phyloP scores from a whole-genome alignment of 2,329 filamentous ascomycete genomes.

The Drechmeria coniospora region DNA sequence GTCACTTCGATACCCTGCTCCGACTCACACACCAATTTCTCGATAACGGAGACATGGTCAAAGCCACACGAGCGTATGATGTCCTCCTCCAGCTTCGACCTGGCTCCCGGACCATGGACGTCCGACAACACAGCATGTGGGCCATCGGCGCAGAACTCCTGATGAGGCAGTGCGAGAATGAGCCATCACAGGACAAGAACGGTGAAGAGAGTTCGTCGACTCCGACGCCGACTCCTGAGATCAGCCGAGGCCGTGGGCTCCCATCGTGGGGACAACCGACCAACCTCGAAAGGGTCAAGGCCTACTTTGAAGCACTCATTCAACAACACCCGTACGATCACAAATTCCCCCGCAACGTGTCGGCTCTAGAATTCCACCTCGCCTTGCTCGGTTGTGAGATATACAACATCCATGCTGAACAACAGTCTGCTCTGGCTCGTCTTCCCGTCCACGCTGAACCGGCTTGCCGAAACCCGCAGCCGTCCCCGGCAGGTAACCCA shows the following conservation, averaged over 20 bases:
- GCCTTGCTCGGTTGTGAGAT: constrained; percentile 71
- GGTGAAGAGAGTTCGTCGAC: too few relatives aligned
- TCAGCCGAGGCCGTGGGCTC: neutral
- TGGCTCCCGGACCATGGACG: constrained; percentile 37
- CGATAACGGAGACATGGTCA: constrained; percentile 50
- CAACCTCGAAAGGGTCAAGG: constrained; percentile 29
- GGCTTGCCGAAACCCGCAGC: too few relatives aligned
- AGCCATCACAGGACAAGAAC: too few relatives aligned
- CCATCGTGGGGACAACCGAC: constrained; percentile 10
- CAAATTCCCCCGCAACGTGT: constrained; percentile 39
- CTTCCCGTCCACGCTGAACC: neutral
- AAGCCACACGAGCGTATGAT: constrained; percentile 61
- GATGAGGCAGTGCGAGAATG: constrained; percentile 40
- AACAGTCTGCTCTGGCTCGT: constrained; percentile 24
- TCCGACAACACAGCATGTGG: constrained; percentile 60
- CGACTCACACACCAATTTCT: constrained; percentile 60
- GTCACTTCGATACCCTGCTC: constrained; percentile 51
- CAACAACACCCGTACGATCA: constrained; percentile 60
- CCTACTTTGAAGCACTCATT: constrained; percentile 66
- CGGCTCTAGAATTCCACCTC: constrained; percentile 64
- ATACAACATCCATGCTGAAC: constrained; percentile 53
- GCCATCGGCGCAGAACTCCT: constrained; percentile 73
- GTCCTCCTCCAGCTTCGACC: constrained; percentile 47
- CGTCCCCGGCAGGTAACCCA: too few relatives aligned
- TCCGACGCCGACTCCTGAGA: too few relatives aligned